Conservation (phyloP, 148 eudicot genomes). For the Agrostemma githago region DNA sequence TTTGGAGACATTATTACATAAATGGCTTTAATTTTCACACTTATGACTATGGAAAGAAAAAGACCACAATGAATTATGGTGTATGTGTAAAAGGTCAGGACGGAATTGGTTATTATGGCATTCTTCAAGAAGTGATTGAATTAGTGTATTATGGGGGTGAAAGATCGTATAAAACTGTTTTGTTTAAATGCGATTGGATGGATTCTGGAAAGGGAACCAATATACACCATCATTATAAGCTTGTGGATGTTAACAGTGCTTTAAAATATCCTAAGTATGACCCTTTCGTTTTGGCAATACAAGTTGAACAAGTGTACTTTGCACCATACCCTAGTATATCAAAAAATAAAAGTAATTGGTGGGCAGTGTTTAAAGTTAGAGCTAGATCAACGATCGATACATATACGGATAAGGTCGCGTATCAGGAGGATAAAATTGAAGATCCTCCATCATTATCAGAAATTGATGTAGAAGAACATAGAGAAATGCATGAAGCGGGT, state of each 20-base stretch:
- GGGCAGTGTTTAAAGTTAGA: background rate
- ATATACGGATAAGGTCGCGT: too few relatives aligned
- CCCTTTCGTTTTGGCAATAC: conserved; percentile 3
- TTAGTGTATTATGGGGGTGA: background rate
- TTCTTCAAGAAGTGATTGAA: conserved; percentile 4
- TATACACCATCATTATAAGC: background rate
- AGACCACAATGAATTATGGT: conserved; percentile 10
- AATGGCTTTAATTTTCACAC: conserved; percentile 17
- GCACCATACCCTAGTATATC: background rate
- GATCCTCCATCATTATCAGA: too few relatives aligned
- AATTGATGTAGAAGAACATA: too few relatives aligned
- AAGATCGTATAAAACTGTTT: background rate
- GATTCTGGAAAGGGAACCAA: background rate
- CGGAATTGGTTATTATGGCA: background rate
- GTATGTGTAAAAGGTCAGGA: background rate
- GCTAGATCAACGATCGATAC: background rate
- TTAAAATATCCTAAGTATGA: conserved; percentile 2
- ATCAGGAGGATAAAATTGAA: too few relatives aligned
- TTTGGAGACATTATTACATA: background rate
- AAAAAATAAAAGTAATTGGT: background rate
- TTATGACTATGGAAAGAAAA: conserved; percentile 11
- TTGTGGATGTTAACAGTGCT: background rate
- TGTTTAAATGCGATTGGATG: background rate
- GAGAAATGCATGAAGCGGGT: too few relatives aligned
- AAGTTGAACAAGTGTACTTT: conserved; percentile 17